Evolutionary conservation across 139 green algal genomes (phyloP), one percentile per base, ranked within the genome.

Genomic region (Picochlorum sp.): DNA sequence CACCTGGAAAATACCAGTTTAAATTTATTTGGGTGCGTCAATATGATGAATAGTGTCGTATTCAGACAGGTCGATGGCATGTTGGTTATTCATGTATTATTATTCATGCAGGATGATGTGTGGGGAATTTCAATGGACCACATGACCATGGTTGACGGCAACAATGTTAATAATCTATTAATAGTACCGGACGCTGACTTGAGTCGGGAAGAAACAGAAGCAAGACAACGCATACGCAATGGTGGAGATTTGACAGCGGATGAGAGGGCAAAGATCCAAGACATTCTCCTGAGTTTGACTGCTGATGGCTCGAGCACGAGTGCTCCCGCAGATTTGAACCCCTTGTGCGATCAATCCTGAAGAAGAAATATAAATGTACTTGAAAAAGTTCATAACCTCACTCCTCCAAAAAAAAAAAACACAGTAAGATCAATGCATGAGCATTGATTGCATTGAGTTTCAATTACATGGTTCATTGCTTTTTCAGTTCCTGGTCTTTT

Each of bases 101-200:
- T 3, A 23, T 62, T 20, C 32, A n/a, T 95, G 47, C 47, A 52
- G 20, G 90, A 97, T 69, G 92, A 82, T 10, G 49, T 71, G 4
- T 98, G 92, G 92, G 87, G 74, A 6, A 86, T 83, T 63, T 89
- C 77, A 15, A 63, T 59, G 1, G 85, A 92, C 66, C 84, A 91
- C 62, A 78, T 80, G n/a, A 90, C 80, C 1, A 60, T 76, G 16
- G 49, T 79, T 51, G 87, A 95, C 59, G 83, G 82, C 20, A 75
- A 72, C 61, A 89, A 85, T 69, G 73, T 77, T 34, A 95, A 95
- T 80, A 95, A 95, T 72, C 67, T 77, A 24, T 34, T 90, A 8
- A 72, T 85, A 30, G 84, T 86, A 24, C 20, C 62, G n/a, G 6
- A 58, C 8, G 6, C 21, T 10, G 1, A 15, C 9, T 28, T 34